A percentile compares a stretch with the other conserved stretches of the same genome.
phyloP scores from a whole-genome alignment of 75 land plant genomes.

The Adiantum capillusveneris region DNA sequence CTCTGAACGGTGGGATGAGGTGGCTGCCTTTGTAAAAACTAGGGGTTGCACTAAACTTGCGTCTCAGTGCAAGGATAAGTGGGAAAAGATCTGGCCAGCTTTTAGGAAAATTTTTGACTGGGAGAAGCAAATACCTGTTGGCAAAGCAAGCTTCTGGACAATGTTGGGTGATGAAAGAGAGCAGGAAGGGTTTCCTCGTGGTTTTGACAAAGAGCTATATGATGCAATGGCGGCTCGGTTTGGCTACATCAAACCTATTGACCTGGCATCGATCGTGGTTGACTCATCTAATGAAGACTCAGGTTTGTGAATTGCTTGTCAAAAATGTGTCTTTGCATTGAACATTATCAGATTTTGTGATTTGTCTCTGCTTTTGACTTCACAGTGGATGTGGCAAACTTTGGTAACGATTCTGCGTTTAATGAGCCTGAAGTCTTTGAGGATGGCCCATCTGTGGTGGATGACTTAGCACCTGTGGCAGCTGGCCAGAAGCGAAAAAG shows the following conservation, averaged over 20 bases:
- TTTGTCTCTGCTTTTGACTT: not conserved
- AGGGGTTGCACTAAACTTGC: conserved; percentile 1
- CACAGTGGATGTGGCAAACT: not conserved
- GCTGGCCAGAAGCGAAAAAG: not conserved
- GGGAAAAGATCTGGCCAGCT: conserved; percentile 18
- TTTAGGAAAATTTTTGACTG: conserved; percentile 16
- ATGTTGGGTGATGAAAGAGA: conserved; percentile 6
- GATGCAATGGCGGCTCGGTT: conserved; percentile 13
- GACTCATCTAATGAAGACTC: conserved; percentile 3
- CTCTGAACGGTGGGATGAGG: not conserved
- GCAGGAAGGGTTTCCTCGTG: conserved; percentile 8
- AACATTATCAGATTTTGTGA: not conserved
- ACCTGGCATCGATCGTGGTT: conserved; percentile 2
- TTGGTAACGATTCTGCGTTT: not conserved
- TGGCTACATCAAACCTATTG: not conserved
- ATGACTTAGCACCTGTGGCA: not conserved
- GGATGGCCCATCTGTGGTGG: conserved; percentile 4
- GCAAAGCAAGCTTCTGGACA: conserved; percentile 8
- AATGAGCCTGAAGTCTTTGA: not conserved
- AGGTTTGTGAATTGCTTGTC: not conserved
- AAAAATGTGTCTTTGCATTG: not conserved
- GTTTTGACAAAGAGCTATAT: conserved; percentile 7
- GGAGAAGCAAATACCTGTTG: not conserved
- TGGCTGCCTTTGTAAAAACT: not conserved
- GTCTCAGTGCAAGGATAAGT: conserved; percentile 18